Conservation (phyloP, 148 eudicot genomes). For the Rhododendron simsii region DNA sequence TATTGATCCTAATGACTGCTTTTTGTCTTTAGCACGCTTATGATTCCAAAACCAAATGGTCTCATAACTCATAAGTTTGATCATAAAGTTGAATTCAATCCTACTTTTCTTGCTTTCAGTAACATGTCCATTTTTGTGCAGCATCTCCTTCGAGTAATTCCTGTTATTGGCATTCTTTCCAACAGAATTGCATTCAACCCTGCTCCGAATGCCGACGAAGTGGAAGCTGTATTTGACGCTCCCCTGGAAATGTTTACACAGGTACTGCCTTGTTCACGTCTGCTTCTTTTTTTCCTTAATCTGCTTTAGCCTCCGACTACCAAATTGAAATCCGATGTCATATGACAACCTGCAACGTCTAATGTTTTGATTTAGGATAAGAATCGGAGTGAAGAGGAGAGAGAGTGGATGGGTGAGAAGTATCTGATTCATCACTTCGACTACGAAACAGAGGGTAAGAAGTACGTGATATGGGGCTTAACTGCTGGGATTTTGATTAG, state of each 20-base stretch:
- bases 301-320: not conserved
- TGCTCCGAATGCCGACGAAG: conserved; percentile 59
- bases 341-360: not conserved
- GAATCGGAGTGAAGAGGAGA: conserved; percentile 64
- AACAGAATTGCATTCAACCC: conserved; percentile 56
- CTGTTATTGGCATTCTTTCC: conserved; percentile 60
- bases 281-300: not conserved
- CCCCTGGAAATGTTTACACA: conserved; percentile 82
- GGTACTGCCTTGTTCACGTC: conserved; percentile 23
- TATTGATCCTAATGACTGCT: not conserved
- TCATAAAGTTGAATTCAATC: too few relatives aligned
- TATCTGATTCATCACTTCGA: conserved; percentile 75
- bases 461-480: conserved; percentile 77
- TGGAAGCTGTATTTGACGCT: conserved; percentile 78
- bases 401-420: conserved; percentile 84
- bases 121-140: conserved; percentile 18
- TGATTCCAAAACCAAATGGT: not conserved
- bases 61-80: too few relatives aligned
- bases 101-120: not conserved
- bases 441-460: conserved; percentile 45
- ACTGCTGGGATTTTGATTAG: conserved; percentile 88
- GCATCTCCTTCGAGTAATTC: conserved; percentile 51
- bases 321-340: not conserved
- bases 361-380: conserved; percentile 52
- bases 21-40: not conserved